These are phyloP conservation scores for Ocimum tenuiflorum DNA, from an alignment of 257 asterid species.

Conservation along the genomic window DNA sequence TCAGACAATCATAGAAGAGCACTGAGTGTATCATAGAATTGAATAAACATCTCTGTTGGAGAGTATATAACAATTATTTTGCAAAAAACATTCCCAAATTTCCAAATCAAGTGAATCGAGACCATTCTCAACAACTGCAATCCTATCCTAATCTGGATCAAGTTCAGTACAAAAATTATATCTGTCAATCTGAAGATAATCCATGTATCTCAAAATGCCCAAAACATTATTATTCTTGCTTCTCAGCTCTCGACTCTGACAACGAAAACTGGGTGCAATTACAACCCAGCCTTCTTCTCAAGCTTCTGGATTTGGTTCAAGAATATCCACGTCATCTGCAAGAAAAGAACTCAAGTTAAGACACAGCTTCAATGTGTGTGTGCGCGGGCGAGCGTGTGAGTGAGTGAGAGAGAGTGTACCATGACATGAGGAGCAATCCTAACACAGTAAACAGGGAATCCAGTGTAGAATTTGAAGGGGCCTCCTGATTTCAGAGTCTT, in stretches of 20 bases:
- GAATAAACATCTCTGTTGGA: too few relatives aligned
- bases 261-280: slow-evolving; percentile 15
- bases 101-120: too few relatives aligned
- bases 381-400: not conserved
- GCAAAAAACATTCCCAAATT: not conserved
- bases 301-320: slow-evolving; percentile 81
- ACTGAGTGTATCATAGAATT: too few relatives aligned
- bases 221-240: slow-evolving; percentile 21
- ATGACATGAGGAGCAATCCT: slow-evolving; percentile 99
- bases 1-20: too few relatives aligned
- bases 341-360: not conserved
- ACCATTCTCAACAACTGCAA: not conserved
- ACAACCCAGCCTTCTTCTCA: slow-evolving; percentile 58
- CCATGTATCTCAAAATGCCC: slow-evolving; percentile 19
- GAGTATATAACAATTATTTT: slow-evolving; percentile 10
- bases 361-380: too few relatives aligned
- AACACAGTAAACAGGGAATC: slow-evolving; percentile 91
- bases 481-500: slow-evolving; percentile 90
- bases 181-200: slow-evolving; percentile 7
- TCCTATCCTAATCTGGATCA: slow-evolving; percentile 27
- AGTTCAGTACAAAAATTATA: slow-evolving; percentile 19
- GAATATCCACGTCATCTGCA: slow-evolving; percentile 99
- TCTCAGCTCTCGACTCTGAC: too few relatives aligned
- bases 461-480: slow-evolving; percentile 89
- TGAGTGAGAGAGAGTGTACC: slow-evolving; percentile 38